Base-by-base conservation (phyloP, 306 rosid genomes). In the Acacia crassicarpa region DNA sequence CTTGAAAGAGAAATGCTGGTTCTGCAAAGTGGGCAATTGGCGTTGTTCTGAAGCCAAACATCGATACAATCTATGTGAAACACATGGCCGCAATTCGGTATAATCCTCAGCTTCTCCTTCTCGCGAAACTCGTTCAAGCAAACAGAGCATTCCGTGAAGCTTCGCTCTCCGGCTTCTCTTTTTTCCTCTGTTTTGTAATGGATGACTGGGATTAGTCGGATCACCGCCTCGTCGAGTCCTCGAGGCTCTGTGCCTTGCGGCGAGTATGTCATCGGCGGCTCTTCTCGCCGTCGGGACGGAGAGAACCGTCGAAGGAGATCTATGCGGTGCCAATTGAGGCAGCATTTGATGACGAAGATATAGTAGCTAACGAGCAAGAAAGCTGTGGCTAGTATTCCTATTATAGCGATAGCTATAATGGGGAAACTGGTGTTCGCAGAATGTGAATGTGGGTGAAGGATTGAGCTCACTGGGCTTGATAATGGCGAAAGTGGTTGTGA, bases 11-110 rank as follows among this genome's bases (percentile, higher is more conserved):
- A 95, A 87, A 93, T 88, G 77, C 88, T 89, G 43, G 94, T 90
- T 75, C 99, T 86, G 48, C 99, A 96, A 67, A 96, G 98, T 38
- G 98, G 99, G 84, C 99, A 96, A 86, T 93, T 96, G n/a, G 97
- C 91, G 85, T 89, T 93, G 85, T 62, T 87, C 78, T 91, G 97
- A 54, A 96, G 97, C 99, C 99, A 93, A 63, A 93, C 91, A 67
- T 96, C 99, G 51, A 96, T 92, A 86, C 99, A 96, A 83, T 93
- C 98, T 71, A 93, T 92, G 82, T 96, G 99, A 62, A 96, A 96
- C 9, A 90, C 80, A 74, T 96, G 98, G 80, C 89, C 79, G 70
- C 99, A 96, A 62, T 91, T 88, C 15, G 98, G 99, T 78, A 93
- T 93, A 20, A 92, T 86, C 81, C 98, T 87, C 1, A 96, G 90